phyloP scores from a whole-genome alignment of 176 grass and related monocot genomes.

The Urochloa ruziziensis region DNA sequence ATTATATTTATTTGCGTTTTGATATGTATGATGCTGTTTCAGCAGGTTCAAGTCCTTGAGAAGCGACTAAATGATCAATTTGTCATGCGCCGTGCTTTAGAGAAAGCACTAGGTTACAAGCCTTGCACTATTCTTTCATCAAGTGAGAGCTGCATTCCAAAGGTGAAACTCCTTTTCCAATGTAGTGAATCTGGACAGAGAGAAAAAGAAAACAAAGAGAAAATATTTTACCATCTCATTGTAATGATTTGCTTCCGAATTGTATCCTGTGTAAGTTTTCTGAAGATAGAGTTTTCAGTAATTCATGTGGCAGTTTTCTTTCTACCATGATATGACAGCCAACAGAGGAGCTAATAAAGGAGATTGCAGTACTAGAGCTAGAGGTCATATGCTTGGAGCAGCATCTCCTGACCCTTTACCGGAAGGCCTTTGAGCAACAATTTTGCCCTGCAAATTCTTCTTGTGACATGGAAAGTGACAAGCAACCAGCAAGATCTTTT shows the following conservation, averaged over 20 bases:
- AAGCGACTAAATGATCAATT: slow-evolving; percentile 83
- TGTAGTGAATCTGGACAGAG: neutral
- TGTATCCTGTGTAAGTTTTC: neutral
- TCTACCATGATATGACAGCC: slow-evolving; percentile 50
- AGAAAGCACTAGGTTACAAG: slow-evolving; percentile 73
- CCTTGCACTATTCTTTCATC: slow-evolving; percentile 37
- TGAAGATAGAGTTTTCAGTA: slow-evolving; percentile 1
- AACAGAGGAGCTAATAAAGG: slow-evolving; percentile 77
- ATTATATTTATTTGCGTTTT: neutral
- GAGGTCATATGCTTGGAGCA: slow-evolving; percentile 93
- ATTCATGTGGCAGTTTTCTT: neutral
- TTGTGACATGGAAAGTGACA: slow-evolving; percentile 19
- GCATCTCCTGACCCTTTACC: slow-evolving; percentile 74
- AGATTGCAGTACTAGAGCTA: slow-evolving; percentile 89
- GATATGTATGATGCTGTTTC: neutral
- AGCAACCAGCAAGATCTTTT: slow-evolving; percentile 32
- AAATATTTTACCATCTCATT: neutral
- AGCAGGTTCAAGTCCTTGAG: slow-evolving; percentile 84
- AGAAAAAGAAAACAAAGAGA: neutral
- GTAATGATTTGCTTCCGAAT: neutral
- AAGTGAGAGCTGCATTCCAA: slow-evolving; percentile 59
- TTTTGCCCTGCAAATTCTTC: slow-evolving; percentile 26
- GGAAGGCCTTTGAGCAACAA: slow-evolving; percentile 77
- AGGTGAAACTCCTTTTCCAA: slow-evolving; percentile 33
- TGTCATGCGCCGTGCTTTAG: slow-evolving; percentile 53